phyloP scores from a whole-genome alignment of 495 filamentous ascomycete species.

The Penicillium bialowiezense region DNA sequence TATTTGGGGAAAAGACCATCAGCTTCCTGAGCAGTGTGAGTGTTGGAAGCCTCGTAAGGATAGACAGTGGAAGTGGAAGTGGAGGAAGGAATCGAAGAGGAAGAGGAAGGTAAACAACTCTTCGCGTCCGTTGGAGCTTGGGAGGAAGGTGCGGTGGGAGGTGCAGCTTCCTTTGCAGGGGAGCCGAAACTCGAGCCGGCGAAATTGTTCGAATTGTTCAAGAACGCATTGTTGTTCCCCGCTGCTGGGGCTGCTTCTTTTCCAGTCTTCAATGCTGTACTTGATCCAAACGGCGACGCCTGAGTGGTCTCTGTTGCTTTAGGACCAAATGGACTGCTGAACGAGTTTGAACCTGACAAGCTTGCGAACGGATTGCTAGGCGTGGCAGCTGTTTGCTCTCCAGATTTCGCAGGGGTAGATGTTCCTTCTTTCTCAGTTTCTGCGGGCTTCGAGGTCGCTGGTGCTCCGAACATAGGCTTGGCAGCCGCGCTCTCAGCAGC shows the following conservation, averaged over 20 bases:
- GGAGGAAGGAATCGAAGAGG: neutral
- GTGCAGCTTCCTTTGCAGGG: neutral
- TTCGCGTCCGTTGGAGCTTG: neutral
- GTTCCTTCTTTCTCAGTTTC: constrained; percentile 1
- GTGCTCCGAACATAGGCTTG: constrained; percentile 13
- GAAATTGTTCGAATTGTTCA: too few relatives aligned
- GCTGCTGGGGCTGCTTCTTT: neutral
- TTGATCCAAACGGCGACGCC: constrained; percentile 5
- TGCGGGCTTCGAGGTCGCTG: constrained; percentile 3
- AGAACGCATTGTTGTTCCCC: neutral
- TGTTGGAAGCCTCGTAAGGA: constrained; percentile 2
- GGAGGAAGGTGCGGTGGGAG: neutral
- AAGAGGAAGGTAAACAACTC: constrained; percentile 3
- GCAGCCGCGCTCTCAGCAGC: neutral
- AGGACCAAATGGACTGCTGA: constrained; percentile 2
- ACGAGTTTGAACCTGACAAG: constrained; percentile 1
- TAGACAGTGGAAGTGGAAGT: neutral
- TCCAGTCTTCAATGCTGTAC: neutral
- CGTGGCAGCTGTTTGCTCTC: neutral
- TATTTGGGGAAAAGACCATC: constrained; percentile 4
- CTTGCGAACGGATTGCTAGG: constrained; percentile 4
- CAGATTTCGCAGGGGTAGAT: constrained; percentile 2
- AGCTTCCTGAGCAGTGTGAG: constrained; percentile 1
- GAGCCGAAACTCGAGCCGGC: neutral
- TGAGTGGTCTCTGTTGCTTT: constrained; percentile 8